These are phyloP conservation scores for Hordeum vulgare DNA, from an alignment of 176 grass and related monocot genomes.

Conservation along the genomic window MorexV3_pseudomolecules_assembly NC_058524.1:55274708-55275207, in stretches of 20 bases:
- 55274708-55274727: too few species aligned
- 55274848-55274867: constrained; percentile 77
- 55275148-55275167: too few species aligned
- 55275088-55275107: background rate
- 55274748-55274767: too few species aligned
- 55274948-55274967: background rate
- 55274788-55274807: too few species aligned
- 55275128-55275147: too few species aligned
- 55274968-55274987: background rate
- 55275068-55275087: background rate
- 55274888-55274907: background rate
- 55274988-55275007: background rate
- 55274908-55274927: background rate
- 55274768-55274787: too few species aligned
- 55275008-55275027: background rate
- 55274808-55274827: constrained; percentile 28
- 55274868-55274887: constrained; percentile 8
- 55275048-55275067: background rate
- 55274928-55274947: background rate
- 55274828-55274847: constrained; percentile 86
- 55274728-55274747: too few species aligned
- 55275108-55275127: too few species aligned
- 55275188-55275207: too few species aligned
- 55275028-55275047: too few species aligned
- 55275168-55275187: too few species aligned